phyloP scores from a whole-genome alignment of 2,329 filamentous ascomycete genomes.

The Emmonsiellopsis sp. region DNA sequence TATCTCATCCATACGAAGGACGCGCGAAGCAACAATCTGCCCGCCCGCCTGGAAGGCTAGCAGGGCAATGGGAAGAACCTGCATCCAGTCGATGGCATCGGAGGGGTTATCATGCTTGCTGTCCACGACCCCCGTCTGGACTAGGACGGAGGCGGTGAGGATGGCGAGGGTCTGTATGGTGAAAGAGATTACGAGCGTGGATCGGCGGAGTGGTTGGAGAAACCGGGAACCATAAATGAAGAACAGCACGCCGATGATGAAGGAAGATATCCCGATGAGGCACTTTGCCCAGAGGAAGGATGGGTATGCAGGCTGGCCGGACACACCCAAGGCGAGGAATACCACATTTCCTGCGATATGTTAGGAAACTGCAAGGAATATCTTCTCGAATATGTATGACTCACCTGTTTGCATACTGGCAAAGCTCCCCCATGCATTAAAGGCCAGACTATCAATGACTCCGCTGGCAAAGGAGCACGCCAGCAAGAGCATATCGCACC shows the following conservation, averaged over 20 bases:
- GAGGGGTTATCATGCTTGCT: slow-evolving; percentile 20
- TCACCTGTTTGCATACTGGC: slow-evolving; percentile 14
- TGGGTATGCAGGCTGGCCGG: slow-evolving; percentile 30
- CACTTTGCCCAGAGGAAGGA: slow-evolving; percentile 34
- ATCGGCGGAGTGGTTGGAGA: slow-evolving; percentile 25
- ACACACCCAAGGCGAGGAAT: slow-evolving; percentile 34
- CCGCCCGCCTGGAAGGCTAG: slow-evolving; percentile 33
- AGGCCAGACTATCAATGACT: slow-evolving; percentile 11
- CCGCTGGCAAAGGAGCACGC: slow-evolving; percentile 12
- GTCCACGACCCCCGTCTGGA: slow-evolving; percentile 24
- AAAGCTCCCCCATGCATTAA: slow-evolving; percentile 14
- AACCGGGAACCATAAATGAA: slow-evolving; percentile 28
- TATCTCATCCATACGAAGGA: slow-evolving; percentile 29
- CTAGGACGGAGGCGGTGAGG: slow-evolving; percentile 24
- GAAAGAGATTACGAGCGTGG: slow-evolving; percentile 31
- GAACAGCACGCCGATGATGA: slow-evolving; percentile 30
- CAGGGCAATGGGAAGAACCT: slow-evolving; percentile 28
- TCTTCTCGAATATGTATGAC: background rate
- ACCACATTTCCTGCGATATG: slow-evolving; percentile 31
- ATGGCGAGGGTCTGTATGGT: slow-evolving; percentile 27
- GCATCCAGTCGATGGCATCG: slow-evolving; percentile 26
- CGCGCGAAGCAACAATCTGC: slow-evolving; percentile 29
- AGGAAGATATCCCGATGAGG: slow-evolving; percentile 29
- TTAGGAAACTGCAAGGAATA: too few species aligned
- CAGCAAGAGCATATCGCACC: slow-evolving; percentile 9